Evolutionary conservation across 768 basidiomycete species (phyloP), one percentile per base, ranked within the genome.

Genomic region (Trametes gibbosa): DNA sequence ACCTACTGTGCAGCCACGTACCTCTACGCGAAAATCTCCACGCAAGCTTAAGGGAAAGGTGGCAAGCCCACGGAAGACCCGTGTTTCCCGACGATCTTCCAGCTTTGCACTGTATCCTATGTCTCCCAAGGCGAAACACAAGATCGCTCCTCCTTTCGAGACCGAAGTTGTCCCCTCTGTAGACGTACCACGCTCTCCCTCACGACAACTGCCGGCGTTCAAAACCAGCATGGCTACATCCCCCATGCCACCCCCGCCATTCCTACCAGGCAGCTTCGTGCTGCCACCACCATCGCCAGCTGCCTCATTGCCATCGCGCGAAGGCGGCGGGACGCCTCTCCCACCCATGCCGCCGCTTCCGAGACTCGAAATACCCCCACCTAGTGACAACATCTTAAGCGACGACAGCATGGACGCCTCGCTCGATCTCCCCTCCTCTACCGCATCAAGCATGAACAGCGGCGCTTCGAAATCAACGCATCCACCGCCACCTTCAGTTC

Each of bases 241-340:
- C 1, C 39, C 64, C 13, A 57, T 50, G 10, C 58, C 77, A 29
- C 70, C 77, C 47, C 80, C 84, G 1, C 75, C 65, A 9, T 55
- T 87, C 32, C 77, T 90, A 23, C 81, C 88, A 3, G 85, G 82
- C 10, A 81, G 87, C 14, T 92, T 92, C 61, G 84, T 89, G 1
- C 80, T 92, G 3, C 90, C 90, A 14, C 89, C 89, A 1, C 89
- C 86, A 2, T 89, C 89, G 8, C 90, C 89, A 14, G 78, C 80
- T 21, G 81, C 89, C 1, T 82, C 85, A 1, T 70, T 90, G 25
- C 86, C 84, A 6, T 78, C 80, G 8, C 62, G 53, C 0, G 76
- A 79, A 37, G 76, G 80, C 19, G 73, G 77, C 2, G 73, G 76
- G 43, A 67, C 77, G 5, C 59, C 68, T 4, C 59, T 69, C 14